Evolutionary conservation across 1,284 basidiomycete genomes (phyloP), one percentile per base, ranked within the genome.

Genomic region (Neolentinus lepideus): DNA sequence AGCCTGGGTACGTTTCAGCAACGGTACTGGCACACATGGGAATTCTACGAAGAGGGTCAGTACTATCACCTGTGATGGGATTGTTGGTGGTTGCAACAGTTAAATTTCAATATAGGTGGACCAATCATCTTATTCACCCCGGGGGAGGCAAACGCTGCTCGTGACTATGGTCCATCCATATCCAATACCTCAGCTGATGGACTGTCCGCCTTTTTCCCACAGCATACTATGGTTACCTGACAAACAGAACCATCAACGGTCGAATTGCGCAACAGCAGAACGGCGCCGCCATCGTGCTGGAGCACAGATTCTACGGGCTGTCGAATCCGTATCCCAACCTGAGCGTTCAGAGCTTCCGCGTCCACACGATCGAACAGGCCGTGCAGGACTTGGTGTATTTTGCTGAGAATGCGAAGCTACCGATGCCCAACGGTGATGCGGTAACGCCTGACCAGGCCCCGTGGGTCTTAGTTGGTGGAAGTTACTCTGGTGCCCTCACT

Each of bases 1-100:
- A 71, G 71, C n/a, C 70, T 80, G n/a, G 88, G 87, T n/a, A 90
- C 85, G 4, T 90, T 90, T 68, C 74, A 82, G 66, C 88, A 90
- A 67, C 77, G 87, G 35, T 90, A 77, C 68, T 88, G 83, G 83
- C 75, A 79, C 60, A 79, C 80, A 38, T 83, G 72, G 65, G 80
- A 85, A 64, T 84, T 74, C 63, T 88, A 85, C 62, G 72, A 82
- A 63, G 58, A 68, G 48, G 82, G 82, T 81, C 56, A 35, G 56
- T 3, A 8, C 2, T 47, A 4, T 8, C 51, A 9, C n/a, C n/a
- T 19, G 12, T 51, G 0, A 33, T 45, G 26, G 3, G 2, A 16
- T 1, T 16, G 27, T 25, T 46, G 21, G 21, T 33, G n/a, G 57
- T 53, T 35, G 12, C 12, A 43, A 43, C 38, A 43, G 19, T n/a